Percentiles rank a stretch among this genome's conserved stretches.
Conservation (phyloP, 805 yeast species). For the Pichia cabralensis region DNA sequence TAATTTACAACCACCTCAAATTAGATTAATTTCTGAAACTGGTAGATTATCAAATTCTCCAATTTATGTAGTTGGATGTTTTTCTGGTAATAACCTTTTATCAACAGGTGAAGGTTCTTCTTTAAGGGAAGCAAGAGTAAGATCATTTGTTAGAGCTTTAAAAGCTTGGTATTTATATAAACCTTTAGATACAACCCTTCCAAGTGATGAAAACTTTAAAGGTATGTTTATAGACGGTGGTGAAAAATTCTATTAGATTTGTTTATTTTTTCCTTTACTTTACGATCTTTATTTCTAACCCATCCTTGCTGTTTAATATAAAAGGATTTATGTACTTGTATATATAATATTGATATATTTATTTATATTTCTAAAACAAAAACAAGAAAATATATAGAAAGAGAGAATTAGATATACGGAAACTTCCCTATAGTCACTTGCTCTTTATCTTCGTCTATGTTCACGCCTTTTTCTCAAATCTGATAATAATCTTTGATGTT, state of each 20-base stretch:
- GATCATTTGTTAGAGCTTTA: conserved; percentile 86
- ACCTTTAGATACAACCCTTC: conserved; percentile 55
- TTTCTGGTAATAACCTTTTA: conserved; percentile 68
- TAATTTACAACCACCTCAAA: conserved; percentile 61
- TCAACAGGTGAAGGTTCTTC: conserved; percentile 95
- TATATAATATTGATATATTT: conserved; percentile 2
- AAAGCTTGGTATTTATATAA: conserved; percentile 87
- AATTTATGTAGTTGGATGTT: conserved; percentile 84
- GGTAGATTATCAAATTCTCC: conserved; percentile 83
- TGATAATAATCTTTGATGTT: no score
- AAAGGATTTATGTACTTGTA: conserved; percentile 1
- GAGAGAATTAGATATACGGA: no score
- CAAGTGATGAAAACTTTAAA: conserved; percentile 42
- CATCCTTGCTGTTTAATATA: no score
- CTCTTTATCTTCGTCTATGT: no score
- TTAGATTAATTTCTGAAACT: conserved; percentile 82
- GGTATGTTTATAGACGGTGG: conserved; percentile 29
- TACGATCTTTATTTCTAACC: neutral
- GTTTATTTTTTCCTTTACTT: neutral
- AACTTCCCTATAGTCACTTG: no score
- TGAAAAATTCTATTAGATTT: conserved; percentile 26
- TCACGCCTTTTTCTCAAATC: no score
- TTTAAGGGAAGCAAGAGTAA: conserved; percentile 79
- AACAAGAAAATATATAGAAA: no score
- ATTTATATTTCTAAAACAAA: neutral